A percentile compares a stretch with the other conserved stretches of the same genome.
Conservation (phyloP, 441 rosid genomes). For the Croton setiger region DNA sequence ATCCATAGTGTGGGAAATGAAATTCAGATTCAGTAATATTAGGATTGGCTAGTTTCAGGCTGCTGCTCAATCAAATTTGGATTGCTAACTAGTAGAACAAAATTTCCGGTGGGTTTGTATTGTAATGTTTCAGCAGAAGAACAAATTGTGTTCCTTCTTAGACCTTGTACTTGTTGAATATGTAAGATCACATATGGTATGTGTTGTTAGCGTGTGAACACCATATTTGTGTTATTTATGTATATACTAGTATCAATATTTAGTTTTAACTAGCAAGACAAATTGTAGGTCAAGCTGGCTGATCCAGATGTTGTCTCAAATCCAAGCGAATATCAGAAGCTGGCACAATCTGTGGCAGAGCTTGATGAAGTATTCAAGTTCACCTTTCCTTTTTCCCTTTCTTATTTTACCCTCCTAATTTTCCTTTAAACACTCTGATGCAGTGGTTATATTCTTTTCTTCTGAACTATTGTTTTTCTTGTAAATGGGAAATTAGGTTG, state of each 20-base stretch:
- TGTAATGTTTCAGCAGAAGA: not conserved
- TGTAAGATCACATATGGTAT: not conserved
- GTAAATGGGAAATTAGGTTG: constrained; percentile 49
- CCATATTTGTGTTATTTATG: not conserved
- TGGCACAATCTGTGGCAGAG: constrained; percentile 82
- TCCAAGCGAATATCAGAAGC: constrained; percentile 74
- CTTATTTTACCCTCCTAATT: not conserved
- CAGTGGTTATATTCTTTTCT: not conserved
- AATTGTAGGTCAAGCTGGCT: constrained; percentile 69
- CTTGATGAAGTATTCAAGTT: constrained; percentile 60
- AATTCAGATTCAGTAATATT: not conserved
- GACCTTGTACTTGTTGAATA: not conserved
- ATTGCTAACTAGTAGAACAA: not conserved
- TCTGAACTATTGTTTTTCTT: not conserved
- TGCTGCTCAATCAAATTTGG: not conserved
- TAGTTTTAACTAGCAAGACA: not conserved
- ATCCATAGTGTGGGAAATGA: not conserved
- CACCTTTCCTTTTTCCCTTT: constrained; percentile 12
- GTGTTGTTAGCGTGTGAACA: not conserved
- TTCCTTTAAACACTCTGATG: not conserved
- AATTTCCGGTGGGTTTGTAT: not conserved
- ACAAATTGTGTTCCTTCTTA: not conserved
- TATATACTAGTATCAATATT: not conserved
- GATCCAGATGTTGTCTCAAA: constrained; percentile 86
- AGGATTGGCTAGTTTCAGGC: not conserved